These are phyloP conservation scores for Plasmodium coatneyi DNA, from an alignment of 169 alveolate genomes.

Conservation along the genomic window DNA sequence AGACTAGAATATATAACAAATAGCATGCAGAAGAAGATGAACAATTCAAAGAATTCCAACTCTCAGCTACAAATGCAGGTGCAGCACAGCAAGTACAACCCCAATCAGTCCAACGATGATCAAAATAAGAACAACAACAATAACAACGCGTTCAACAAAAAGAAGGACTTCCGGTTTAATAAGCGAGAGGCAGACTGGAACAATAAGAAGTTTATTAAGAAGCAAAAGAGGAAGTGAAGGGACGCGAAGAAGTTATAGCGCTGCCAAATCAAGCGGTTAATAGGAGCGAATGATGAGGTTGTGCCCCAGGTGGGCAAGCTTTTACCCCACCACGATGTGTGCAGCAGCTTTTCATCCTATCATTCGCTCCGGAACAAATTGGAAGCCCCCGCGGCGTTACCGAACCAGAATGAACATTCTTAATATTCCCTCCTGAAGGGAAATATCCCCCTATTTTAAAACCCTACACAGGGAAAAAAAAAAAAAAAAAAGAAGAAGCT, in stretches of 20 bases:
- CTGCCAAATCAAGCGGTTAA: not conserved
- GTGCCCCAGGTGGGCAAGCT: not conserved
- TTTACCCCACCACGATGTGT: not conserved
- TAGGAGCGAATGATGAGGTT: not conserved
- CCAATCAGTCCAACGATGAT: conserved; percentile 26
- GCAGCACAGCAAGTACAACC: conserved; percentile 54
- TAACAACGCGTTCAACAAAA: not conserved
- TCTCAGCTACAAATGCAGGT: conserved; percentile 17
- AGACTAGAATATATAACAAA: conserved; percentile 83
- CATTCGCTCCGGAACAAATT: not conserved
- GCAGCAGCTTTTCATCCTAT: not conserved
- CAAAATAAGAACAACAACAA: conserved; percentile 13
- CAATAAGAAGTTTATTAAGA: conserved; percentile 65
- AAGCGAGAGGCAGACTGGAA: conserved; percentile 45
- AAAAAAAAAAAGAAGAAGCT: not conserved
- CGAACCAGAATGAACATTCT: not conserved
- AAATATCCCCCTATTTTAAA: not conserved
- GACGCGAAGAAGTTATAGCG: not conserved
- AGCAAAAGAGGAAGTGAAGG: conserved; percentile 68
- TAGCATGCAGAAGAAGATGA: conserved; percentile 26
- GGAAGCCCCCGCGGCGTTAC: not conserved
- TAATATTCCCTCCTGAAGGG: not conserved
- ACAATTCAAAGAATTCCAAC: conserved; percentile 13
- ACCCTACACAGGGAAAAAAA: not conserved
- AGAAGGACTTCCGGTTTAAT: conserved; percentile 9